These are phyloP conservation scores for Cnidoscolus chayamansa DNA, from an alignment of 441 rosid species.

Conservation along the genomic window DNA sequence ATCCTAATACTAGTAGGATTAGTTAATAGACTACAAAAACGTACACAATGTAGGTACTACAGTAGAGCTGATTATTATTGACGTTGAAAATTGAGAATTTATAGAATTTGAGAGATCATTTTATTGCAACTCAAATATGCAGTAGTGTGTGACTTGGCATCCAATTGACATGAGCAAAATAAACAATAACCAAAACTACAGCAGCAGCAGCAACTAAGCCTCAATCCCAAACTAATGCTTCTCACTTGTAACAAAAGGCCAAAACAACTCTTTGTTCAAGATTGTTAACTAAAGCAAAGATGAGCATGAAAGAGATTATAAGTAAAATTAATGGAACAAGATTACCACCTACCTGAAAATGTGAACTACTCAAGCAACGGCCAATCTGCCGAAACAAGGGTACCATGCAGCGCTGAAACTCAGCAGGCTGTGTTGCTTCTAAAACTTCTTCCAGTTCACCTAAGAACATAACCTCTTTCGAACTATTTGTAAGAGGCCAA, in stretches of 20 bases:
- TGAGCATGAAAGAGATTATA: neutral
- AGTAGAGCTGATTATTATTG: too few species aligned
- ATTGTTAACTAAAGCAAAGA: neutral
- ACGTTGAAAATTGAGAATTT: too few species aligned
- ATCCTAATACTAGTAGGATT: too few species aligned
- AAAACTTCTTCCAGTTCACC: conserved; percentile 83
- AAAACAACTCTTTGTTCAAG: neutral
- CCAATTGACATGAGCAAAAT: neutral
- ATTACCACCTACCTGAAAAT: conserved; percentile 64
- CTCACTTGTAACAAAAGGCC: neutral
- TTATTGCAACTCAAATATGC: neutral
- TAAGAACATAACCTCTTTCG: conserved; percentile 76
- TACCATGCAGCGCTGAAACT: conserved; percentile 86
- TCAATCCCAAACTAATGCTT: neutral
- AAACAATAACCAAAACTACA: neutral
- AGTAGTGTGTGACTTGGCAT: neutral
- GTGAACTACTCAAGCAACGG: conserved; percentile 79
- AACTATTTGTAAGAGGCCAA: conserved; percentile 74
- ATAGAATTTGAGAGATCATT: too few species aligned
- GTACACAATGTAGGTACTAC: too few species aligned
- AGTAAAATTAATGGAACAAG: conserved; percentile 1
- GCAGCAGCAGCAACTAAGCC: neutral
- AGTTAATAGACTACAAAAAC: too few species aligned
- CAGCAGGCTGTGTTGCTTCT: conserved; percentile 82
- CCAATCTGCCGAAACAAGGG: conserved; percentile 70